These are phyloP conservation scores for Diaporthe amygdali DNA, from an alignment of 2,329 filamentous ascomycete genomes.

Conservation along the genomic window DNA sequence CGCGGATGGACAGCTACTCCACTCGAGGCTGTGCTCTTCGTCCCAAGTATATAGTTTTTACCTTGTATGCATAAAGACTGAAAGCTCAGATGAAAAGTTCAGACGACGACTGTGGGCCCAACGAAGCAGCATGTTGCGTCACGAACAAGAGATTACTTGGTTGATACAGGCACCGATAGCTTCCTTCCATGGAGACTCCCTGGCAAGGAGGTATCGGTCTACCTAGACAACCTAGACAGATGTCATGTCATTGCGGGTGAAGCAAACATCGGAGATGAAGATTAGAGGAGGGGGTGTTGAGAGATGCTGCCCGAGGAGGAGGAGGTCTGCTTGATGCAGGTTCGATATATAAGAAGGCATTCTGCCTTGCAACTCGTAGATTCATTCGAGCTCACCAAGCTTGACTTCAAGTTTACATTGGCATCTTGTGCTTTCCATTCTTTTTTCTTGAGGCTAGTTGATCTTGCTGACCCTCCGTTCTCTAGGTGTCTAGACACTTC, in stretches of 20 bases:
- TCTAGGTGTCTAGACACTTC: conserved; percentile 7
- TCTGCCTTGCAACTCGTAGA: not conserved
- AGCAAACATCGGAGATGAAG: conserved; percentile 10
- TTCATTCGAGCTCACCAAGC: not conserved
- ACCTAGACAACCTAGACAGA: not conserved
- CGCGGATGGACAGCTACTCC: not conserved
- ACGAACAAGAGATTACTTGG: not conserved
- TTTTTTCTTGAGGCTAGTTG: conserved; percentile 6
- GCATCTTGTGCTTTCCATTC: conserved; percentile 11
- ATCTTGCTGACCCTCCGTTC: conserved; percentile 12
- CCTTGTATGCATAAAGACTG: conserved; percentile 8
- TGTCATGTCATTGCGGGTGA: not conserved
- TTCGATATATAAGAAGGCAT: conserved; percentile 3
- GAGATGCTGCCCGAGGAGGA: not conserved
- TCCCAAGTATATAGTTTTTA: conserved; percentile 10
- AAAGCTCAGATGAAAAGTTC: conserved; percentile 11
- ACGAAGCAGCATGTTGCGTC: not conserved
- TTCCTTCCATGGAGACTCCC: not conserved
- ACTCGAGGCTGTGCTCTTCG: conserved; percentile 5
- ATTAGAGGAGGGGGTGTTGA: not conserved
- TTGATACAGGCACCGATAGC: not conserved
- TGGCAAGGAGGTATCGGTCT: not conserved
- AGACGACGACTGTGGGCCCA: conserved; percentile 4
- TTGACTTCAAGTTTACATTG: conserved; percentile 3
- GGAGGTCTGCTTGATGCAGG: not conserved